These are phyloP conservation scores for Nicotiana obtusifolia DNA, from an alignment of 257 asterid species.

Conservation along the genomic window DNA sequence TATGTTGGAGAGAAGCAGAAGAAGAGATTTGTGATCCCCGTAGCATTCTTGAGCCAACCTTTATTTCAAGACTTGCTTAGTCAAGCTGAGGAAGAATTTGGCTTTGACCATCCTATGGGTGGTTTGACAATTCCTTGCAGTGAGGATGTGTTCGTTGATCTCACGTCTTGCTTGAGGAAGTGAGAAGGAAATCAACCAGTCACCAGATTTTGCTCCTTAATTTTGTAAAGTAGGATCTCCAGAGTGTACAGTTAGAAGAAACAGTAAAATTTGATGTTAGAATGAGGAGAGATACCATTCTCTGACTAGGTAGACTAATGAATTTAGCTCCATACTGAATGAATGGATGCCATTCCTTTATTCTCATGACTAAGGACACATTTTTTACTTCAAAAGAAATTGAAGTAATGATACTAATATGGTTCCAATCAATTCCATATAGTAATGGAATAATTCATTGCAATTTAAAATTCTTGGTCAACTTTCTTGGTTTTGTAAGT, in stretches of 20 bases:
- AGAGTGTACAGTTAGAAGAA: not conserved
- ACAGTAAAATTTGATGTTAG: not conserved
- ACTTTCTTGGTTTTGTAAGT: not conserved
- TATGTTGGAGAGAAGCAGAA: conserved; percentile 41
- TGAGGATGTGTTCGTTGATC: conserved; percentile 26
- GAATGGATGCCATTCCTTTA: not conserved
- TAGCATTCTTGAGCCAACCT: conserved; percentile 35
- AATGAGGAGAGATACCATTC: not conserved
- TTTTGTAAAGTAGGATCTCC: not conserved
- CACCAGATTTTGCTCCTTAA: not conserved
- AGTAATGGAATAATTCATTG: not conserved
- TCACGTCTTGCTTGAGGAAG: conserved; percentile 23
- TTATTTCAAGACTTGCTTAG: conserved; percentile 33
- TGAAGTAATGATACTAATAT: not conserved
- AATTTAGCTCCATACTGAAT: not conserved
- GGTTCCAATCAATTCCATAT: not conserved
- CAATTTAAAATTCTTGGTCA: not conserved
- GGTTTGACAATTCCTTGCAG: conserved; percentile 49
- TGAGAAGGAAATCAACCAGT: not conserved
- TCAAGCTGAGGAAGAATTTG: conserved; percentile 32
- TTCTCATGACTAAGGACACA: not conserved
- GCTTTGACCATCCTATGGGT: conserved; percentile 47
- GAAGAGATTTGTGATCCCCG: conserved; percentile 28
- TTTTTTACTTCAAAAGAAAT: not conserved
- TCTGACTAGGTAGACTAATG: not conserved